Percentiles rank a stretch among this genome's conserved stretches.
phyloP scores from a whole-genome alignment of 2,329 filamentous ascomycete genomes.

The Parascedosporium putredinis region DNA sequence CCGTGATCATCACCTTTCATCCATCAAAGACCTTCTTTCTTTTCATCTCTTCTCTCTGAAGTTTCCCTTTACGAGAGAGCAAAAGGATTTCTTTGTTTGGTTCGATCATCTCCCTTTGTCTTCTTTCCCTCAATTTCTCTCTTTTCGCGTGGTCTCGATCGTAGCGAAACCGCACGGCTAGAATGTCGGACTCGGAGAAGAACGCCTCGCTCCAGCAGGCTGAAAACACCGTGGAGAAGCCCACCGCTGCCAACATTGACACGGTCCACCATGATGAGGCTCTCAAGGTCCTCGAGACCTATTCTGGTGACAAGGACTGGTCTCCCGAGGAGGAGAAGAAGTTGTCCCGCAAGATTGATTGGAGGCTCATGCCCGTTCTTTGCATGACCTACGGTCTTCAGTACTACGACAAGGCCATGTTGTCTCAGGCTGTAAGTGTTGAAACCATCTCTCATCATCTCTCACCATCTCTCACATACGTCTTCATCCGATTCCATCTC shows the following conservation, averaged over 20 bases:
- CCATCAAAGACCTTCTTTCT: background rate
- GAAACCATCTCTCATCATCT: background rate
- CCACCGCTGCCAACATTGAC: constrained; percentile 15
- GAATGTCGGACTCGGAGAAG: constrained; percentile 12
- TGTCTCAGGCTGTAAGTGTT: constrained; percentile 19
- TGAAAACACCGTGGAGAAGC: constrained; percentile 6
- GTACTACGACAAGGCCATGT: constrained; percentile 15
- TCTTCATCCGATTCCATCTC: too few relatives aligned
- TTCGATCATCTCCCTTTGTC: too few relatives aligned
- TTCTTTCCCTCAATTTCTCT: too few relatives aligned
- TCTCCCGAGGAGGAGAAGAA: constrained; percentile 19
- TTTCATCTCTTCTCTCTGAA: background rate
- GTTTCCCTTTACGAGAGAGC: too few relatives aligned
- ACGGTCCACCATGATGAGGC: constrained; percentile 28
- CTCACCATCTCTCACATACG: background rate
- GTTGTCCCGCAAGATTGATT: constrained; percentile 19
- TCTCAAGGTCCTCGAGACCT: constrained; percentile 27
- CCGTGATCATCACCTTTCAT: background rate
- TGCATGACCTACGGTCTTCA: constrained; percentile 16
- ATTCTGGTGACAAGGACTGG: constrained; percentile 31
- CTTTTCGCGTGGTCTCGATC: too few relatives aligned
- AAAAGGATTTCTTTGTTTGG: too few relatives aligned
- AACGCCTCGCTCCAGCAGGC: constrained; percentile 10
- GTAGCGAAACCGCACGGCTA: background rate
- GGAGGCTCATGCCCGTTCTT: constrained; percentile 15